phyloP scores from a whole-genome alignment of 2,329 filamentous ascomycete genomes.

The Botryotinia narcissicola region DNA sequence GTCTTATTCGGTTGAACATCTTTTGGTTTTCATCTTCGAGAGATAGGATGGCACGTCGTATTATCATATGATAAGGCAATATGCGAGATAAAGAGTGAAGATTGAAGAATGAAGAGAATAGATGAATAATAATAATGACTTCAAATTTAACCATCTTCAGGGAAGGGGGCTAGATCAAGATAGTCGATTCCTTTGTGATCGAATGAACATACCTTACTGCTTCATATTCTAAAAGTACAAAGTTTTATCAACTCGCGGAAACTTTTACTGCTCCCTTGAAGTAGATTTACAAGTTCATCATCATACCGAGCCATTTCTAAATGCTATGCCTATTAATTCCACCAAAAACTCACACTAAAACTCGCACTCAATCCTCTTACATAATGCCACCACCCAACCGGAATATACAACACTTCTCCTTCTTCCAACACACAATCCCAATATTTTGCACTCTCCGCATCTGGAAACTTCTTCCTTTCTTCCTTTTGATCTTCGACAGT shows the following conservation, averaged over 20 bases:
- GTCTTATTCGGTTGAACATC: neutral
- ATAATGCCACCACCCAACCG: constrained; percentile 98
- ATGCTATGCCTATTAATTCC: constrained; percentile 51
- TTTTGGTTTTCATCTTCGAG: neutral
- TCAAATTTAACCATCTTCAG: neutral
- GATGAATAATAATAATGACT: neutral
- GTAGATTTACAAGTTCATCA: neutral
- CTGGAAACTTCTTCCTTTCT: constrained; percentile 29
- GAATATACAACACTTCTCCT: constrained; percentile 86
- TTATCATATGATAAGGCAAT: neutral
- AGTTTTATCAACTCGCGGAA: neutral
- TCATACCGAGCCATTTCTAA: neutral
- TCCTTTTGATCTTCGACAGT: constrained; percentile 25
- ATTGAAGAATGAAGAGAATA: neutral
- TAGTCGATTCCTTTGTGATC: neutral
- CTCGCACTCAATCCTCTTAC: constrained; percentile 81
- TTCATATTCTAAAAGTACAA: accelerated
- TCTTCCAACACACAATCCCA: constrained; percentile 75
- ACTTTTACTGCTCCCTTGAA: neutral
- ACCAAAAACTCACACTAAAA: constrained; percentile 98
- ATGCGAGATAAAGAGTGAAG: neutral
- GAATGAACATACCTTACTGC: neutral
- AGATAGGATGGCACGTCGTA: neutral
- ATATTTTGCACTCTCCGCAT: constrained; percentile 34
- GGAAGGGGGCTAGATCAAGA: neutral